Conservation (phyloP, 2,329 filamentous ascomycete species). For the Cladobotryum protrusum region DNA sequence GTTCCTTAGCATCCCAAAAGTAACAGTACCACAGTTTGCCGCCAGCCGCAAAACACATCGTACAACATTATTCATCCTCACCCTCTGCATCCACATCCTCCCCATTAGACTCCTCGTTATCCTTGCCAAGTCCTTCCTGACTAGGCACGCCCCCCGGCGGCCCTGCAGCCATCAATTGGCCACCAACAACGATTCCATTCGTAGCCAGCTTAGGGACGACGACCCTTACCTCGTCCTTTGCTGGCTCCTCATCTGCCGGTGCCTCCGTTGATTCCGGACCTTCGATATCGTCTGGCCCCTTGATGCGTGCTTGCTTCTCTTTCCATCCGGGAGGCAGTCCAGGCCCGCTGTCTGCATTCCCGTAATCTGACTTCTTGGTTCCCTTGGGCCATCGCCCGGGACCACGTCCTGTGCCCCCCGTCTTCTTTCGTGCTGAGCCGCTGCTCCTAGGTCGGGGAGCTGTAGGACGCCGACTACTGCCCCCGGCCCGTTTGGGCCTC, state of each 20-base stretch:
- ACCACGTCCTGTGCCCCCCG: constrained; percentile 57
- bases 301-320: constrained; percentile 21
- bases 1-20: background rate
- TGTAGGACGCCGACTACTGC: constrained; percentile 25
- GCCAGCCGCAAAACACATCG: background rate
- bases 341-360: constrained; percentile 59
- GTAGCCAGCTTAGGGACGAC: constrained; percentile 20
- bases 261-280: background rate
- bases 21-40: background rate
- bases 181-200: constrained; percentile 17
- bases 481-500: constrained; percentile 34
- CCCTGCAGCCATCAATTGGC: constrained; percentile 6
- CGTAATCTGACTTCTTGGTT: constrained; percentile 62
- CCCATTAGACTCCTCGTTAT: constrained; percentile 10
- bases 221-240: constrained; percentile 29
- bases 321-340: constrained; percentile 55
- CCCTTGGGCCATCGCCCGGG: constrained; percentile 63
- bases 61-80: constrained; percentile 23
- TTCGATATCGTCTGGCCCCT: background rate
- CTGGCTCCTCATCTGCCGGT: constrained; percentile 19
- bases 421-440: constrained; percentile 44
- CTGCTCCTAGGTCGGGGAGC: constrained; percentile 36
- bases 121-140: background rate
- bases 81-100: constrained; percentile 30
- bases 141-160: background rate